These are phyloP conservation scores for Diaporthe nobilis DNA, from an alignment of 2,329 filamentous ascomycete genomes.

Conservation along the genomic window DNA sequence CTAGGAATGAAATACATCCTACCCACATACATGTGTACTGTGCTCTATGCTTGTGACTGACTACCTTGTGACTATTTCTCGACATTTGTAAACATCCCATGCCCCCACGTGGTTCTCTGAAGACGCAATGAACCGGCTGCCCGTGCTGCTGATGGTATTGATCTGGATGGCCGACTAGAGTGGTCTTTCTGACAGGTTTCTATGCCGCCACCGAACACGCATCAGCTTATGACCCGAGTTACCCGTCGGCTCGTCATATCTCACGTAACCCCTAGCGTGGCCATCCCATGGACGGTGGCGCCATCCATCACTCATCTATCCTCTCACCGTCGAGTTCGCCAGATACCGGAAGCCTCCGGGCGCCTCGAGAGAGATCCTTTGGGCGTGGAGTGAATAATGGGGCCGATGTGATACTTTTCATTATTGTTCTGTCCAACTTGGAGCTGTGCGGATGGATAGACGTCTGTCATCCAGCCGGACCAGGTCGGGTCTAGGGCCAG, in stretches of 20 bases:
- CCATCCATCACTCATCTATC: neutral
- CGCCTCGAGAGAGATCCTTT: neutral
- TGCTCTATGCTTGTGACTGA: neutral
- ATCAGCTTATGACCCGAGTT: neutral
- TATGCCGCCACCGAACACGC: neutral
- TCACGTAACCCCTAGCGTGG: conserved; percentile 1
- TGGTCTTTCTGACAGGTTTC: neutral
- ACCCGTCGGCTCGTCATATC: neutral
- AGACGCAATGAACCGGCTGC: too few species aligned
- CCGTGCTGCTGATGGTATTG: neutral
- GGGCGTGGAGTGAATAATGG: neutral
- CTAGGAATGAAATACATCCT: conserved; percentile 30
- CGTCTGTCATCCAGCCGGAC: neutral
- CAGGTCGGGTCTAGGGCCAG: too few species aligned
- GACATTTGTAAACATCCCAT: neutral
- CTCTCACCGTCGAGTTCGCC: neutral
- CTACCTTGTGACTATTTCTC: neutral
- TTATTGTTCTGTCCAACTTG: neutral
- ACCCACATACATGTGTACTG: neutral
- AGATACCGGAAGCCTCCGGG: neutral
- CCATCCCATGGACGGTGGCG: neutral
- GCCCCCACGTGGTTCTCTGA: neutral
- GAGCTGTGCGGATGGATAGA: neutral
- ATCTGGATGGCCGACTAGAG: neutral
- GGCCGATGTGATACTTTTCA: neutral